Base-by-base conservation (phyloP, 2,329 filamentous ascomycete genomes). In the Diaporthe sp. region DNA sequence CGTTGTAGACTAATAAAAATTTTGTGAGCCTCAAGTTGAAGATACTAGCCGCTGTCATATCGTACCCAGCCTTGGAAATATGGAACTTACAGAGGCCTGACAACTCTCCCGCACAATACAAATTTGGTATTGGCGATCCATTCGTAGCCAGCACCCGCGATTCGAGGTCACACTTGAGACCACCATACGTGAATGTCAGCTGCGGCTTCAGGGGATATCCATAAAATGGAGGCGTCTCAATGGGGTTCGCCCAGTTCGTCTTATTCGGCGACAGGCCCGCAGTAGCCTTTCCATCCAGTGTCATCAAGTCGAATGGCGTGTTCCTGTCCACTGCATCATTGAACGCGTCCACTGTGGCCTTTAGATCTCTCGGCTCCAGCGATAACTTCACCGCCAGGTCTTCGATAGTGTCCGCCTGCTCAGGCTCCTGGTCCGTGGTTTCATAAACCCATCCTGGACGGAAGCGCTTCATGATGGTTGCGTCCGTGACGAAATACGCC, bases 371-470 rank as follows among this genome's bases (percentile, higher is more conserved):
- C 3, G 68, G 51, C 25, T 70, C 19, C 19, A 70, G 25, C 5
- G 25, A 27, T 8, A 70, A 27, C 39, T 59, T 58, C 7, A 13
- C 68, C 1, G 68, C 68, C 51, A 70, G 27, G 2, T 32, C 68
- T 27, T 70, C 68, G 50, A 70, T 19, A 3, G 68, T 58, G 19
- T 70, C 68, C 4, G 68, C 37, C 53, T 70, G 35, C 53, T 70
- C 68, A 10, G 68, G 68, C 27, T 70, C 68, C 53, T 27, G 32
- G 27, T 70, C 68, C 15, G 68, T 70, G 2, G 68, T 70, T 15
- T 70, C 68, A 32, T 70, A 70, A 4, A 70, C 68, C 68, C 68
- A 70, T 4, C 68, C 53, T 5, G 68, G 68, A 3, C 68, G 68
- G 19, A 70, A 70, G 10, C 68, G 50, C 2, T 58, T 19, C 68